Evolutionary conservation across 176 grass and related monocot genomes (phyloP).

Genomic region (Cocos nucifera): DNA sequence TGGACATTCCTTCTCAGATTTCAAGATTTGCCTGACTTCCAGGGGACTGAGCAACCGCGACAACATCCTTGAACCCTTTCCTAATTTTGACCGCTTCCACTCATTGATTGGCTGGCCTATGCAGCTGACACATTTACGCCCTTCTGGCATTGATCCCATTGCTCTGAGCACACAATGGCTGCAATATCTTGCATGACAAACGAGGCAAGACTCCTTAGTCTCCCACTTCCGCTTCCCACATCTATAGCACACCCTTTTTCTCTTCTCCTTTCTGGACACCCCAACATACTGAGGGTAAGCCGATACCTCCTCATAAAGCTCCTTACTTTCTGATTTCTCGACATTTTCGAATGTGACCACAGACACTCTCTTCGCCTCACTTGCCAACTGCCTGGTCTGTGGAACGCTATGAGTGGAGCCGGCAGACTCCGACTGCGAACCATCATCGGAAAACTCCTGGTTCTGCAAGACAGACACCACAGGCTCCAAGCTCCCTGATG

Average conservation of each 20-base stretch:
- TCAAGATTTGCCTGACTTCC: conserved; percentile 92
- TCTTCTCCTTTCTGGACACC: conserved; percentile 49
- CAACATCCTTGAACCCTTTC: conserved; percentile 69
- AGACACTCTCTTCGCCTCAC: conserved; percentile 30
- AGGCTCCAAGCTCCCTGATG: conserved; percentile 16
- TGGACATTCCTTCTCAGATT: conserved; percentile 85
- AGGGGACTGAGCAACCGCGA: conserved; percentile 51
- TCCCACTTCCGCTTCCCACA: conserved; percentile 91
- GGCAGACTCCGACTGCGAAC: conserved; percentile 34
- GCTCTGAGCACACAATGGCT: conserved; percentile 73
- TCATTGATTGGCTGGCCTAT: conserved; percentile 73
- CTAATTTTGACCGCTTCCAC: conserved; percentile 59
- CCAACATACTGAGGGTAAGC: conserved; percentile 34
- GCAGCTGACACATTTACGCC: conserved; percentile 75
- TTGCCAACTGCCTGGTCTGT: conserved; percentile 8
- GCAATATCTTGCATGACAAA: conserved; percentile 63
- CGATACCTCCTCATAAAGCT: conserved; percentile 27
- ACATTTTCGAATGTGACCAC: conserved; percentile 60
- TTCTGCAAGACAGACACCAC: conserved; percentile 42
- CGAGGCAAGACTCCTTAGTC: conserved; percentile 77
- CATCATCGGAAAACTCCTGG: conserved; percentile 44
- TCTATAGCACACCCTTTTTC: conserved; percentile 38
- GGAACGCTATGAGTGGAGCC: conserved; percentile 35
- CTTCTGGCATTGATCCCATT: conserved; percentile 96
- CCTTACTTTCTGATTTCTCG: conserved; percentile 39